Conservation (phyloP, 202 grass and related monocot genomes). For the Carex arenaria region DNA sequence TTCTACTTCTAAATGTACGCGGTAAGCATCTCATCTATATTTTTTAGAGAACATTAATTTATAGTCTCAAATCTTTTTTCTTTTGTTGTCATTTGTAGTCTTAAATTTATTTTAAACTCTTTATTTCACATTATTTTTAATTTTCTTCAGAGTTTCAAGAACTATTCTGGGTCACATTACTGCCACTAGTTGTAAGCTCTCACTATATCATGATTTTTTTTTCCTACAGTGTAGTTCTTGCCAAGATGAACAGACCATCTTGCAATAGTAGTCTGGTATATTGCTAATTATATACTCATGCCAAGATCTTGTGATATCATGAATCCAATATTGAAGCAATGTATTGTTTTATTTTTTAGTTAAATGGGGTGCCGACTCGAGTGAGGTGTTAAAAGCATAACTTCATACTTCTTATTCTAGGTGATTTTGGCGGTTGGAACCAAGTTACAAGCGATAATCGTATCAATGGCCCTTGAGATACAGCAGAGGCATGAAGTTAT, state of each 20-base stretch:
- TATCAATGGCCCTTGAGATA: slow-evolving; percentile 89
- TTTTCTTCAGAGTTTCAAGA: slow-evolving; percentile 59
- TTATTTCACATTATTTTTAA: slow-evolving; percentile 24
- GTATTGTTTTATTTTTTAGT: not conserved
- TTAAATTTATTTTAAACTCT: not conserved
- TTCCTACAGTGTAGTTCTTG: not conserved
- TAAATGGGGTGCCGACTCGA: not conserved
- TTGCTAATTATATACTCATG: not conserved
- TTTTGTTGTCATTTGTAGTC: not conserved
- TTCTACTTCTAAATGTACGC: slow-evolving; percentile 84
- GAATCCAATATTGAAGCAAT: not conserved
- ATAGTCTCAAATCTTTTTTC: not conserved
- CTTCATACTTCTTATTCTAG: too few species aligned
- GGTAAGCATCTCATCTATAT: slow-evolving; percentile 44
- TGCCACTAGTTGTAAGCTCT: slow-evolving; percentile 77
- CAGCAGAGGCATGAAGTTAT: slow-evolving; percentile 77
- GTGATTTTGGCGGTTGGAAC: slow-evolving; percentile 70
- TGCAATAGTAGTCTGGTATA: not conserved
- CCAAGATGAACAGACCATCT: not conserved
- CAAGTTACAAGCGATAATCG: slow-evolving; percentile 93
- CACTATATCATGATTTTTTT: not conserved
- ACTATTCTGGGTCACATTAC: slow-evolving; percentile 74
- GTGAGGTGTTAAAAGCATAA: too few species aligned
- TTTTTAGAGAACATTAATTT: not conserved
- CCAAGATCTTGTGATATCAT: not conserved